Base-by-base conservation (phyloP, 805 yeast species). In the Hanseniaspora taiwanica region DNA sequence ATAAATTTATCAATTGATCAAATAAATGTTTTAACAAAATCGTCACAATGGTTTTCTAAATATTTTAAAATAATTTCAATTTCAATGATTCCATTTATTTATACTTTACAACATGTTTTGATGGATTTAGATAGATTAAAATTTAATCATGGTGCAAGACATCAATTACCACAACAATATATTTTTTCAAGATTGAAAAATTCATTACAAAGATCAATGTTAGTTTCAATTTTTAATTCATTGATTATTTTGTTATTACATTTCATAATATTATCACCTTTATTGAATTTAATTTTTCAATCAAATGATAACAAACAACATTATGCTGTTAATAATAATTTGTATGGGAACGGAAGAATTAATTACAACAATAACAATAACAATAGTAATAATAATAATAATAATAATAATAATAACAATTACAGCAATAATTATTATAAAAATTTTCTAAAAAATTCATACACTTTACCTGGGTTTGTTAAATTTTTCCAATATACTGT, bases 111-210 rank as follows among this genome's bases (percentile, higher is more conserved):
- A 44, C 79, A 71, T 50, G 48, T 71, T 12, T 48, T 71, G 0
- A 66, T 72, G 42, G 80, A 77, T 52, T 62, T 74, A 45, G 76
- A 76, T 54, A 65, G 72, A 43, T 58, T 81, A 32, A 53, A 58
- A 1, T 71, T 78, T 54, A 48, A 53, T 3, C 59, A 63, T 44
- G 68, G 64, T 2, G 48, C 46, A 4, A 35, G 31, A 21, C 60
- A 62, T 34, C 56, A 63, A 33, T 59, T 58, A 32, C 69, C 71
- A 27, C 66, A 60, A 43, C 40, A 42, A 16, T 53, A 58, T 25
- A 56, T 65, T 4, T 21, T 52, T 1, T 34, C 45, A 3, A 58
- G 54, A 25, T 9, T 56, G 2, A 51, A 55, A 29, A 52, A 46
- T 4, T 49, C 70, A 13, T 10, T 70, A 3, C 63, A 68, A 13